A percentile compares a stretch with the other conserved stretches of the same genome.
These are phyloP conservation scores for Nicotiana otophora DNA, from an alignment of 257 asterid species.

Conservation along the genomic window DNA sequence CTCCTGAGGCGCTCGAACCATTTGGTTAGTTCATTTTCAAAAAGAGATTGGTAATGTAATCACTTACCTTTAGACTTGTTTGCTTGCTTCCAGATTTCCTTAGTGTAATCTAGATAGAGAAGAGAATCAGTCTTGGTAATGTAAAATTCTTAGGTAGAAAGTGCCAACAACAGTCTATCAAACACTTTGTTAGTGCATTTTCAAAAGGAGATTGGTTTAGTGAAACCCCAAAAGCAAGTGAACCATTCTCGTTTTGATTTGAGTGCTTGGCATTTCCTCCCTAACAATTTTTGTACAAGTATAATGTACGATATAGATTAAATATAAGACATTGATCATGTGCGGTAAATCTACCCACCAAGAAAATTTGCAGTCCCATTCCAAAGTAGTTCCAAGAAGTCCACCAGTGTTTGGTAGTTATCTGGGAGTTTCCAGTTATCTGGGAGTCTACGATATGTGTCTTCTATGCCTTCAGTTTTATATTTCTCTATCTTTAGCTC, in stretches of 20 bases:
- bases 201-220: neutral
- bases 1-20: neutral
- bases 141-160: neutral
- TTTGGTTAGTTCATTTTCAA: neutral
- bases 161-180: neutral
- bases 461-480: neutral
- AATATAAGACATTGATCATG: neutral
- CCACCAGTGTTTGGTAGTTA: slow-evolving; percentile 34
- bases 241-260: neutral
- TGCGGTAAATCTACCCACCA: slow-evolving; percentile 9
- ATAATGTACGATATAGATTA: neutral
- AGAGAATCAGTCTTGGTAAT: neutral
- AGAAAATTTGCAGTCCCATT: slow-evolving; percentile 8
- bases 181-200: neutral
- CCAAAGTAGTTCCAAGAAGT: slow-evolving; percentile 23
- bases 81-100: neutral
- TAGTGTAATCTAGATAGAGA: neutral
- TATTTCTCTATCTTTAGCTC: neutral
- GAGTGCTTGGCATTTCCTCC: neutral
- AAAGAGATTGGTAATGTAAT: neutral
- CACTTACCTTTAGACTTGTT: neutral
- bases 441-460: neutral
- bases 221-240: neutral
- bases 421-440: slow-evolving; percentile 15
- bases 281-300: neutral